Evolutionary conservation across 1,284 basidiomycete genomes (phyloP), one percentile per base, ranked within the genome.

Genomic region (Papiliotrema nemorosa): DNA sequence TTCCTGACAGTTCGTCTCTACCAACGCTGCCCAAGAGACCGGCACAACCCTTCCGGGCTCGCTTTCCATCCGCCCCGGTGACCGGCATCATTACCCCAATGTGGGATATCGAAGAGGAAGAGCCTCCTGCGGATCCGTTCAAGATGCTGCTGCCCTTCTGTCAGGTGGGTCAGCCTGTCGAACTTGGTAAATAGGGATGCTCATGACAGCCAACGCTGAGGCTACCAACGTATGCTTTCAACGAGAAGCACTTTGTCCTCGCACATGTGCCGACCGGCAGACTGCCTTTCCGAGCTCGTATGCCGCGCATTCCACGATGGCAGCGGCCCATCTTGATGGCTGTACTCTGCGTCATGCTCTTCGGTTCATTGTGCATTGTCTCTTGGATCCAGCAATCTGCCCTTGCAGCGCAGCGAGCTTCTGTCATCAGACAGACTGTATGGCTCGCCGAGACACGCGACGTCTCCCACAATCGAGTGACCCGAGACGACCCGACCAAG

Each of bases 291-390:
- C 54, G 50, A 44, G 41, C 53, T 20, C 42, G 57, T 7, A 24
- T 55, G 16, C 42, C 48, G 20, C 51, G 55, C 12, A 50, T 62
- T 3, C 58, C 60, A 22, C 37, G 60, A 36, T 58, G 54, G 50
- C 57, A 62, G 44, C 55, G 60, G 36, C 57, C 57, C 22, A 54
- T 62, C 40, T 45, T 57, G 14, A 59, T 56, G 41, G 51, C 49
- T 3, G 55, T 62, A 42, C 50, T 55, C 48, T 62, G 58, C 13
- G 44, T 59, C 21, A 50, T 59, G 44, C 54, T 62, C 36, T 62
- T 62, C 52, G 57, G 57, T 24, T 38, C 52, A 22, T 45, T 59
- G 25, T 58, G 56, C 50, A 55, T 62, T 45, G 46, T 59, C 26
- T 61, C 59, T 1, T 54, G 44, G 39, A 54, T 57, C 34, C 56